Evolutionary conservation across 2,329 filamentous ascomycete species (phyloP).

Genomic region (Conoideocrella luteorostrata): DNA sequence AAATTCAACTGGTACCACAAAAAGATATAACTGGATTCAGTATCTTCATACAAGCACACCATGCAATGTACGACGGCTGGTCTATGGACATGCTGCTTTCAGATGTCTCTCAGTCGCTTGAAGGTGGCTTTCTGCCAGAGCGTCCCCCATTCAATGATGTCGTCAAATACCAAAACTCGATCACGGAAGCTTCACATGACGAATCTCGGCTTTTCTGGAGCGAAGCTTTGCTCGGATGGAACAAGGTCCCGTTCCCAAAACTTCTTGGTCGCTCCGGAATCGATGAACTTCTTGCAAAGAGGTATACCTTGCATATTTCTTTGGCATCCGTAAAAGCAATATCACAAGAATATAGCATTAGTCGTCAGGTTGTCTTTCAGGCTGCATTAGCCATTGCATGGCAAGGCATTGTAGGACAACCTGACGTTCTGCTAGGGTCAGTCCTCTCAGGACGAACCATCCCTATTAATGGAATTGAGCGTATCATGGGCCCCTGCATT

Average conservation of each 20-base stretch:
- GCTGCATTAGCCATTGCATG: constrained; percentile 62
- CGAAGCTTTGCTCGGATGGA: constrained; percentile 52
- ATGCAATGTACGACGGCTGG: constrained; percentile 92
- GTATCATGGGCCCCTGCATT: constrained; percentile 74
- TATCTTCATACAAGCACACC: constrained; percentile 59
- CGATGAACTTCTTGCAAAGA: constrained; percentile 12
- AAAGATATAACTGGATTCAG: constrained; percentile 18
- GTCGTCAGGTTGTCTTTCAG: constrained; percentile 70
- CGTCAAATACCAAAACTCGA: constrained; percentile 38
- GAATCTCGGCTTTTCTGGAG: constrained; percentile 61
- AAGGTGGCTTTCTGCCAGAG: constrained; percentile 15
- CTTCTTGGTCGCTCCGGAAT: constrained; percentile 17
- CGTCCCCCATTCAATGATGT: constrained; percentile 58
- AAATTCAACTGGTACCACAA: constrained; percentile 44
- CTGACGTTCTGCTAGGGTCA: constrained; percentile 67
- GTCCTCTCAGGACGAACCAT: constrained; percentile 77
- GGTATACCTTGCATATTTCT: constrained; percentile 13
- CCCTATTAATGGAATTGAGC: constrained; percentile 63
- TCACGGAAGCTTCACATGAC: constrained; percentile 24
- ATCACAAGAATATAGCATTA: constrained; percentile 39
- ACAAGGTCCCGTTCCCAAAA: constrained; percentile 50
- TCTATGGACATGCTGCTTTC: constrained; percentile 67
- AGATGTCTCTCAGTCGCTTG: constrained; percentile 54
- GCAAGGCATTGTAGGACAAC: constrained; percentile 53
- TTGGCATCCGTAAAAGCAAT: constrained; percentile 20